A percentile compares a stretch with the other conserved stretches of the same genome.
Evolutionary conservation across 345 rosid genomes (phyloP).

Genomic region (Hibiscus tridactylites): DNA sequence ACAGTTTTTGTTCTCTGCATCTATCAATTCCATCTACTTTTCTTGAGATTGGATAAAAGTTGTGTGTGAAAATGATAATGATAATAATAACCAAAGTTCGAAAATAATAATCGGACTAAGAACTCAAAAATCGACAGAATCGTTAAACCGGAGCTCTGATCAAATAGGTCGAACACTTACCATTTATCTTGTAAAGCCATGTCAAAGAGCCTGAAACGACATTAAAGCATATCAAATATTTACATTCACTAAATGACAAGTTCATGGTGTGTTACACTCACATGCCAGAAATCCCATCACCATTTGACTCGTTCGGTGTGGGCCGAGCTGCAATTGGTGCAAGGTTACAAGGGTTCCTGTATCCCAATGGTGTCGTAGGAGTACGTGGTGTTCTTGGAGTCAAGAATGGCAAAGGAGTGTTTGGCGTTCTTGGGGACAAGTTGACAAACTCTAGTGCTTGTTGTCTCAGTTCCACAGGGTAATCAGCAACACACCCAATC

Average conservation of each 20-base stretch:
- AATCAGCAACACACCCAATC: constrained; percentile 87
- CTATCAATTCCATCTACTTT: too few relatives aligned
- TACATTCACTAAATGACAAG: background rate
- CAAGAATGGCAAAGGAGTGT: constrained; percentile 28
- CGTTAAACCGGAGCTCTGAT: too few relatives aligned
- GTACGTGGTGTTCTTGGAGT: constrained; percentile 5
- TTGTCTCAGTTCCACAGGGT: constrained; percentile 60
- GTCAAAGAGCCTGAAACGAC: background rate
- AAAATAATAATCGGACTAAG: too few relatives aligned
- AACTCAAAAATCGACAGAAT: too few relatives aligned
- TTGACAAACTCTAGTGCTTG: constrained; percentile 81
- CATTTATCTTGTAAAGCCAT: background rate
- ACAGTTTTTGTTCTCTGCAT: too few relatives aligned
- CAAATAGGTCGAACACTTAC: too few relatives aligned
- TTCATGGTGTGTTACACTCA: background rate
- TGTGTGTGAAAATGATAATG: too few relatives aligned
- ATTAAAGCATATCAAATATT: background rate
- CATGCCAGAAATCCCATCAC: background rate
- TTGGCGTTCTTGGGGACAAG: constrained; percentile 58
- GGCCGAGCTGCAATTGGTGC: constrained; percentile 15
- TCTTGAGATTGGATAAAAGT: too few relatives aligned
- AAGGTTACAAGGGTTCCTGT: background rate
- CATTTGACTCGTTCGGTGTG: background rate
- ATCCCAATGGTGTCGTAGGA: constrained; percentile 20
- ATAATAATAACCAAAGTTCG: too few relatives aligned